Percentiles rank a stretch among this genome's conserved stretches.
Conservation (phyloP, 108 stramenopile genomes). For the Cyclotella kingstonii region DNA sequence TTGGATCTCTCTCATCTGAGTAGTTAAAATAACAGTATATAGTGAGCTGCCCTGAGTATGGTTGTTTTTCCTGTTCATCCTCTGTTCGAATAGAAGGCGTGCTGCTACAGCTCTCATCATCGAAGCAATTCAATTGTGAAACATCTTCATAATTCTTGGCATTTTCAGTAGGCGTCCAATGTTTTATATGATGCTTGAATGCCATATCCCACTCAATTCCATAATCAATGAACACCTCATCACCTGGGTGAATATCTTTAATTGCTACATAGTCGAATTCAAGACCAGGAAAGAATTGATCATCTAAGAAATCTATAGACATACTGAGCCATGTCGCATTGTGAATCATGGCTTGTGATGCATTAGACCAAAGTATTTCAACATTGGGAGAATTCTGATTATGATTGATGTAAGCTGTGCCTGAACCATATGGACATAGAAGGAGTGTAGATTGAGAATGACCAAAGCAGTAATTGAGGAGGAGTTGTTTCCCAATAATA, state of each 20-base stretch:
- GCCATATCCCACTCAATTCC: slow-evolving; percentile 22
- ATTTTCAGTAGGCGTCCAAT: slow-evolving; percentile 16
- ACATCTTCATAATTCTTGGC: slow-evolving; percentile 20
- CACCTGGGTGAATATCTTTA: slow-evolving; percentile 17
- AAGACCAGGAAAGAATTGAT: slow-evolving; percentile 29
- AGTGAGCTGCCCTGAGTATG: slow-evolving; percentile 42
- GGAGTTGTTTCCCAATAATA: slow-evolving; percentile 38
- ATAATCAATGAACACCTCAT: slow-evolving; percentile 30
- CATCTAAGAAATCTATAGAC: slow-evolving; percentile 21
- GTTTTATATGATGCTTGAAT: slow-evolving; percentile 7
- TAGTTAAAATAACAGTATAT: slow-evolving; percentile 37
- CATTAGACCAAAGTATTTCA: slow-evolving; percentile 12
- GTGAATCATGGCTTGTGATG: slow-evolving; percentile 14
- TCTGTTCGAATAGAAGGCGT: slow-evolving; percentile 21
- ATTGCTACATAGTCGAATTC: slow-evolving; percentile 45
- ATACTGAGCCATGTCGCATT: slow-evolving; percentile 22
- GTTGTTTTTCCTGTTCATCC: slow-evolving; percentile 36
- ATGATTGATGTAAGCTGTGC: slow-evolving; percentile 22
- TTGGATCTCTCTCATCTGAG: slow-evolving; percentile 1
- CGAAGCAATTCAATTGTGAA: slow-evolving; percentile 10
- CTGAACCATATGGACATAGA: slow-evolving; percentile 39
- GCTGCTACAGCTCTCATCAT: slow-evolving; percentile 19
- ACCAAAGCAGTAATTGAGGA: slow-evolving; percentile 57
- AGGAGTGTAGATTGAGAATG: slow-evolving; percentile 40
- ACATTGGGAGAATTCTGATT: slow-evolving; percentile 18